These are phyloP conservation scores for Lepiota venenata DNA, from an alignment of 768 basidiomycete species.

Conservation along the genomic window DNA sequence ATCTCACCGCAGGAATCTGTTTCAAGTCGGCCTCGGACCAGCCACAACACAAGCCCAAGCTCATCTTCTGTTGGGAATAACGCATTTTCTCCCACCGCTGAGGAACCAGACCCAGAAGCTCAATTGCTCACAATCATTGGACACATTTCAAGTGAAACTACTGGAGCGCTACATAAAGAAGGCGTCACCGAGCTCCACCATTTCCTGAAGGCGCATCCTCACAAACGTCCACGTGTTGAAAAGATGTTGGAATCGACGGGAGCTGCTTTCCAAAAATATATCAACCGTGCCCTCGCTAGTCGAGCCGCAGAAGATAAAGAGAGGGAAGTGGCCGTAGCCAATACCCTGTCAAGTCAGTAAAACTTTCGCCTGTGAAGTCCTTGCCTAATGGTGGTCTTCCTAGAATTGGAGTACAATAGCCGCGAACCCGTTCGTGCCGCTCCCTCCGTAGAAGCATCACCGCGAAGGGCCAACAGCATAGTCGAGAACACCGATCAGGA, in stretches of 20 bases:
- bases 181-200: constrained; percentile 94
- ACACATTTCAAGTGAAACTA: constrained; percentile 86
- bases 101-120: constrained; percentile 86
- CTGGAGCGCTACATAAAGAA: constrained; percentile 87
- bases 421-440: constrained; percentile 32
- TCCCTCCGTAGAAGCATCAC: constrained; percentile 23
- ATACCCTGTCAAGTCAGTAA: constrained; percentile 73
- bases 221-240: constrained; percentile 78
- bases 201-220: constrained; percentile 88
- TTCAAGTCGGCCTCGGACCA: constrained; percentile 53
- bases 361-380: background rate
- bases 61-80: constrained; percentile 58
- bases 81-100: constrained; percentile 47
- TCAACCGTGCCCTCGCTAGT: constrained; percentile 82
- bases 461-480: constrained; percentile 15
- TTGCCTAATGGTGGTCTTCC: constrained; percentile 12
- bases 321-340: constrained; percentile 75
- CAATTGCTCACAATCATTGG: constrained; percentile 80
- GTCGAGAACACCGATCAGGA: constrained; percentile 47
- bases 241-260: constrained; percentile 88
- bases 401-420: constrained; percentile 65
- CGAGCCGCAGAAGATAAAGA: constrained; percentile 87
- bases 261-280: constrained; percentile 88
- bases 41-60: constrained; percentile 67
- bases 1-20: constrained; percentile 67